Evolutionary conservation across 2,329 filamentous ascomycete genomes (phyloP), one percentile per base, ranked within the genome.

Genomic region (Alternaria solani): DNA sequence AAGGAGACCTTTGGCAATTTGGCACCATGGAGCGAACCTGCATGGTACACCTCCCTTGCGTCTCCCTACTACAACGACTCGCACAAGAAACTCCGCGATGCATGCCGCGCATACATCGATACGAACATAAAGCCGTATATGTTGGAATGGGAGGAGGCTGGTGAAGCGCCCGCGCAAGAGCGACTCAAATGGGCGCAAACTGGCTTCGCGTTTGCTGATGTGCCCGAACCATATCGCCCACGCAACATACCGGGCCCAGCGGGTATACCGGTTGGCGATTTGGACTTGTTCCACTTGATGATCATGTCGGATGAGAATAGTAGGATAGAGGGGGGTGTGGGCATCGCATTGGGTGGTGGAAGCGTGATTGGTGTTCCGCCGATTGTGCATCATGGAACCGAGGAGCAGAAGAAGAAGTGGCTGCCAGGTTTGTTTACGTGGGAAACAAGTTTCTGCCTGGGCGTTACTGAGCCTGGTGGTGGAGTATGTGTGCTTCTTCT

Each of bases 301-400:
- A 81, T 88, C 43, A 75, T 84, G 43, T 81, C 79, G 4, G 87
- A 89, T 72, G 87, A 89, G 73, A 71, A 83, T 14, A 81, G 81
- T 3, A 80, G 87, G 5, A 79, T 87, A 30, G 86, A 84, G 59
- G 85, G 84, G 2, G 86, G 88, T 8, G 86, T 89, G 2, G 77
- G 82, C 4, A 86, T 84, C 69, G 85, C 84, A 1, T 78, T 91
- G 11, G 84, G 82, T 2, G 87, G 87, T 25, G 88, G 84, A 0
- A 87, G 86, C 41, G 80, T 82, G 1, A 91, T 91, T 65, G 89
- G 89, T 0, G 83, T 83, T 26, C 88, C 89, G 5, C 89, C 89
- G 0, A 80, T 91, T 46, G 82, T 89, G n/a, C 81, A 85, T 49
- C 86, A 87, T 67, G 89, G 89, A 1, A 89, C 83, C 0, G 76